Conservation (phyloP, 129 eudicot species). For the Apium graveolens region DNA sequence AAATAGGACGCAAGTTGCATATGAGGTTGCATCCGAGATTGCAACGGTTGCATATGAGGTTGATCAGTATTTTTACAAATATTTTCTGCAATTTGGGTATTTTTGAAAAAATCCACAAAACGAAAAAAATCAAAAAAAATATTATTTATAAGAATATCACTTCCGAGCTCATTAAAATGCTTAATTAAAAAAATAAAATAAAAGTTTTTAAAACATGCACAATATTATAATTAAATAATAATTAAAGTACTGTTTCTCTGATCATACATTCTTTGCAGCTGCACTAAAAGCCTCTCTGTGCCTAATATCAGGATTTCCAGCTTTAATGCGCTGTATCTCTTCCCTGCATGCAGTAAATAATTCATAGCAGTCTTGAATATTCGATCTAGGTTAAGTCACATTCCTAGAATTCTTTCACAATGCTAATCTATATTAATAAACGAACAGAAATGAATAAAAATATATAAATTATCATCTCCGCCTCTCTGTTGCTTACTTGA, state of each 20-base stretch:
- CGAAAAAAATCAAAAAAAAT: too few relatives aligned
- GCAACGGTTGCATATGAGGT: too few relatives aligned
- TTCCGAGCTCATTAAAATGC: too few relatives aligned
- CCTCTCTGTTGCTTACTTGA: slow-evolving; percentile 55
- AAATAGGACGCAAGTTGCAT: too few relatives aligned
- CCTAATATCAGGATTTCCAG: slow-evolving; percentile 99
- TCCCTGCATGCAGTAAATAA: slow-evolving; percentile 54
- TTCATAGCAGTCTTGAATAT: not conserved
- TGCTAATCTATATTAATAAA: too few relatives aligned
- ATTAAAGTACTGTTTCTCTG: slow-evolving; percentile 18
- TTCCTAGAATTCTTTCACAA: not conserved
- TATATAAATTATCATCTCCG: not conserved
- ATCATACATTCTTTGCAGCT: slow-evolving; percentile 96
- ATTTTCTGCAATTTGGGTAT: too few relatives aligned
- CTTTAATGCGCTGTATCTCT: slow-evolving; percentile 99
- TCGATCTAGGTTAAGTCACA: not conserved
- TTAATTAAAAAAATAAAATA: too few relatives aligned
- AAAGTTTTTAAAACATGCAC: not conserved
- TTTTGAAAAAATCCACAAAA: too few relatives aligned
- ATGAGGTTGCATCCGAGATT: too few relatives aligned
- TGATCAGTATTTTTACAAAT: too few relatives aligned
- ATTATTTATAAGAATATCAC: too few relatives aligned
- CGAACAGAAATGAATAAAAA: too few relatives aligned
- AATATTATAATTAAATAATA: not conserved
- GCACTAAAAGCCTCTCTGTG: slow-evolving; percentile 99